A percentile compares a stretch with the other conserved stretches of the same genome.
These are phyloP conservation scores for Candolleomyces eurysporus DNA, from an alignment of 768 basidiomycete species.

Conservation along the genomic window DNA sequence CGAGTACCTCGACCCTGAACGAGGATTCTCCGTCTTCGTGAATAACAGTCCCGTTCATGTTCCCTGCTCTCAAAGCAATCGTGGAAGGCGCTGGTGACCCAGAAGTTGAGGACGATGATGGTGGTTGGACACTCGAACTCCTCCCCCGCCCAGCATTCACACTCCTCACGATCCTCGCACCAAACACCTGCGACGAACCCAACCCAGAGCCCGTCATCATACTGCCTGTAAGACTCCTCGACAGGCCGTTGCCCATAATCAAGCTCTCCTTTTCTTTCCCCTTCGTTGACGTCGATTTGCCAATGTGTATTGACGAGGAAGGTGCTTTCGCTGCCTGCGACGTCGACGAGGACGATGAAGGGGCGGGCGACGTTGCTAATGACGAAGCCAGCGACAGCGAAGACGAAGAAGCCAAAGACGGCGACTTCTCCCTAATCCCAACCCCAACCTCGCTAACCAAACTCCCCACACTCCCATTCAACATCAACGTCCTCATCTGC, in stretches of 20 bases:
- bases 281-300: background rate
- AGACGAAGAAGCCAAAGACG: no score
- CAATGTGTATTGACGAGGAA: conserved; percentile 12
- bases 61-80: no score
- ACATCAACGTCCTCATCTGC: conserved; percentile 37
- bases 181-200: conserved; percentile 20
- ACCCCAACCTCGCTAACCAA: conserved; percentile 44
- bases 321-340: conserved; percentile 12
- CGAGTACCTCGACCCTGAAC: no score
- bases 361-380: background rate
- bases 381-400: no score
- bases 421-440: conserved; percentile 21
- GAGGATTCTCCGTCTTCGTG: no score
- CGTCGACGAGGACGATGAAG: conserved; percentile 16
- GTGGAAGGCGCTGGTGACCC: no score
- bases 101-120: no score
- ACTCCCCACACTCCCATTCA: conserved; percentile 49
- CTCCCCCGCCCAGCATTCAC: conserved; percentile 45
- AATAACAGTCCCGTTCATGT: no score
- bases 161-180: conserved; percentile 54
- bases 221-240: no score
- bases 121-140: conserved; percentile 31
- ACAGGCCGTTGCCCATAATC: background rate
- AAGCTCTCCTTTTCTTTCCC: background rate
- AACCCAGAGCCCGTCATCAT: background rate